Conservation (phyloP, 2,329 filamentous ascomycete species). For the Pseudocercospora crystallina region DNA sequence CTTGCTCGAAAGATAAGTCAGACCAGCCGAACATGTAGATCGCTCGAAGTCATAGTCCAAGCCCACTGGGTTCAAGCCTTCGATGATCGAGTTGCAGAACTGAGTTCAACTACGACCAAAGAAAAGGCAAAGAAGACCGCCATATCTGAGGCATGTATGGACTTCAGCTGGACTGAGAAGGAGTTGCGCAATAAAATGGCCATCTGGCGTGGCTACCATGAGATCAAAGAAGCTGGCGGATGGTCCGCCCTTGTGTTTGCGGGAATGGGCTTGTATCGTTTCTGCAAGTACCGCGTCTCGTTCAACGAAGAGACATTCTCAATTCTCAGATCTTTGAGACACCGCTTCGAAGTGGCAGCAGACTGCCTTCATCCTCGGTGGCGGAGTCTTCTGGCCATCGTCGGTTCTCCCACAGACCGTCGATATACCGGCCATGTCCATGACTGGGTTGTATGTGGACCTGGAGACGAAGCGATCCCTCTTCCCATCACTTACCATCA, state of each 20-base stretch:
- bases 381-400: slow-evolving; percentile 51
- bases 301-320: slow-evolving; percentile 54
- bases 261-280: slow-evolving; percentile 59
- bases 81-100: slow-evolving; percentile 49
- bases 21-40: slow-evolving; percentile 55
- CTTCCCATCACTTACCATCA: slow-evolving; percentile 49
- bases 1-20: slow-evolving; percentile 48
- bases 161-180: slow-evolving; percentile 59
- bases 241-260: slow-evolving; percentile 59
- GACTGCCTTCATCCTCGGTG: slow-evolving; percentile 41
- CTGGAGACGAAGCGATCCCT: slow-evolving; percentile 45
- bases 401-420: slow-evolving; percentile 44
- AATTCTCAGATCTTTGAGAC: slow-evolving; percentile 45
- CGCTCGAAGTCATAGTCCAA: slow-evolving; percentile 60
- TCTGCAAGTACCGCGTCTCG: slow-evolving; percentile 60
- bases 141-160: slow-evolving; percentile 54
- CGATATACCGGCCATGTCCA: slow-evolving; percentile 52
- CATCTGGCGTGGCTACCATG: slow-evolving; percentile 60
- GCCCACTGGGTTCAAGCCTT: slow-evolving; percentile 59
- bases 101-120: slow-evolving; percentile 31
- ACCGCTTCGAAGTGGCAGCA: slow-evolving; percentile 43
- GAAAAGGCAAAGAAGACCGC: slow-evolving; percentile 53
- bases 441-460: slow-evolving; percentile 50
- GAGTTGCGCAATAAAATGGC: slow-evolving; percentile 55
- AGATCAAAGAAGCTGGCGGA: slow-evolving; percentile 58